Conservation (phyloP, 495 filamentous ascomycete genomes). For the Xanthoparmelia taractica region DNA sequence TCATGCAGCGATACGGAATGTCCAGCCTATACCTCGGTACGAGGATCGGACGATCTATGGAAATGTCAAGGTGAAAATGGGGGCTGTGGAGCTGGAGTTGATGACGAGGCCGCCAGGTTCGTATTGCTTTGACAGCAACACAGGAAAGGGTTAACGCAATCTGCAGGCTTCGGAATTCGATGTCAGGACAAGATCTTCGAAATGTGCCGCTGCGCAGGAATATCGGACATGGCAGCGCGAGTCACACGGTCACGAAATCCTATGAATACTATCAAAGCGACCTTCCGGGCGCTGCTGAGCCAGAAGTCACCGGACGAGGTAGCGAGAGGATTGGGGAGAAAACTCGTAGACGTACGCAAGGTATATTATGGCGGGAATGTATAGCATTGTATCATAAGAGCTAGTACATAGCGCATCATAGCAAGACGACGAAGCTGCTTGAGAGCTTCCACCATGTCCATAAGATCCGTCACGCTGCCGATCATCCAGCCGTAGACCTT, state of each 20-base stretch:
- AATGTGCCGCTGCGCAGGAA: slow-evolving; percentile 74
- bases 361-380: slow-evolving; percentile 88
- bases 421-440: not conserved
- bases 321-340: slow-evolving; percentile 77
- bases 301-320: slow-evolving; percentile 84
- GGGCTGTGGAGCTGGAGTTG: slow-evolving; percentile 72
- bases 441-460: not conserved
- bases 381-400: slow-evolving; percentile 11
- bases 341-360: slow-evolving; percentile 90
- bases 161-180: slow-evolving; percentile 81
- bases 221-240: slow-evolving; percentile 74
- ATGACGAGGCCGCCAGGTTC: slow-evolving; percentile 79
- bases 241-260: slow-evolving; percentile 76
- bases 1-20: slow-evolving; percentile 71
- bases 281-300: slow-evolving; percentile 68
- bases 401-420: slow-evolving; percentile 11
- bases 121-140: slow-evolving; percentile 23
- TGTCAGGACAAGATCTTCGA: slow-evolving; percentile 87
- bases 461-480: not conserved
- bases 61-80: slow-evolving; percentile 73
- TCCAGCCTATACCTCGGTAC: slow-evolving; percentile 81
- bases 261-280: slow-evolving; percentile 94
- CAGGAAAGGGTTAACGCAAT: not conserved
- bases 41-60: slow-evolving; percentile 89
- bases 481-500: not conserved